Conservation (phyloP, 75 land plant species). For the Picea glauca region DNA sequence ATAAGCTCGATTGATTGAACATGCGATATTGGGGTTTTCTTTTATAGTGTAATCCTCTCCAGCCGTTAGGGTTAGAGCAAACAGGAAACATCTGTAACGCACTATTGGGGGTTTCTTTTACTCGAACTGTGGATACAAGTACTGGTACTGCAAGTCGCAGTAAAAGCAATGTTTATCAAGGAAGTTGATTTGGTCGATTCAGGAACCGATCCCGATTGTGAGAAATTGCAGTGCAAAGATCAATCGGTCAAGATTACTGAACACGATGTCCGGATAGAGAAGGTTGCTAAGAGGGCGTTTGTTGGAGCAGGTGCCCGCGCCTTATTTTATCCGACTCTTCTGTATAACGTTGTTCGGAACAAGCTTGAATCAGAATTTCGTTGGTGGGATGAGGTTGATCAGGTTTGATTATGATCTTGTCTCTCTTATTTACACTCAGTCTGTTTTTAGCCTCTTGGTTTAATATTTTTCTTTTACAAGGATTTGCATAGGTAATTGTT, state of each 20-base stretch:
- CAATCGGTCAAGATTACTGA: too few species aligned
- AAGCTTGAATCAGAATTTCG: conserved; percentile 75
- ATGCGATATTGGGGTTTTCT: too few species aligned
- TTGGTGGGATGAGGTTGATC: conserved; percentile 89
- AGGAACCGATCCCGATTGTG: too few species aligned
- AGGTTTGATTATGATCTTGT: conserved; percentile 34
- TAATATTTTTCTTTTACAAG: background rate
- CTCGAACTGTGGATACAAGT: too few species aligned
- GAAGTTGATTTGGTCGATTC: background rate
- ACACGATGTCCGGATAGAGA: background rate
- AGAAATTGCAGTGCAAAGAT: background rate
- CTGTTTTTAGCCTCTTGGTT: background rate
- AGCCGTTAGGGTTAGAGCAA: too few species aligned
- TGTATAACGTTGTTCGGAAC: conserved; percentile 85
- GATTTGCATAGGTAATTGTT: background rate
- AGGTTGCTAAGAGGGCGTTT: conserved; percentile 42
- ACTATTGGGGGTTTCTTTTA: too few species aligned
- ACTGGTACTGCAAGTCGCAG: background rate
- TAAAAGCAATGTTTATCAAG: conserved; percentile 6
- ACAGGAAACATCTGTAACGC: too few species aligned
- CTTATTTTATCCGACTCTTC: conserved; percentile 82
- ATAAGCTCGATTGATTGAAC: too few species aligned
- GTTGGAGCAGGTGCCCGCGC: conserved; percentile 86
- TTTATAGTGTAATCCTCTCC: too few species aligned
- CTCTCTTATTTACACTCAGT: background rate